phyloP scores from a whole-genome alignment of 331 rosid species.

The Spiraea crenata region DNA sequence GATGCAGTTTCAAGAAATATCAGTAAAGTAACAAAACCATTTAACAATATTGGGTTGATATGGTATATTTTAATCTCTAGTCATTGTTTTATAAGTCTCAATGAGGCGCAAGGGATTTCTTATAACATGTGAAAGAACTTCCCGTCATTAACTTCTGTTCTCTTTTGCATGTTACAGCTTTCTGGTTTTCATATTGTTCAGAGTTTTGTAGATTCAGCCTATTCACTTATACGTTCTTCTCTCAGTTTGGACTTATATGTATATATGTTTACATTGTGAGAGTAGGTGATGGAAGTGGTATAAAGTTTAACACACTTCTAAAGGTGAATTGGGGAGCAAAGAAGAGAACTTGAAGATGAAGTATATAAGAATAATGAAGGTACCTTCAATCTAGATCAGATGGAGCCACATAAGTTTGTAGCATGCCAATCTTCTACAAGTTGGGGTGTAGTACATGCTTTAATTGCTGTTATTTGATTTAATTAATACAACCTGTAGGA shows the following conservation, averaged over 20 bases:
- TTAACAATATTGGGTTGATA: neutral
- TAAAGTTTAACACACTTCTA: constrained; percentile 60
- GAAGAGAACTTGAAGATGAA: constrained; percentile 71
- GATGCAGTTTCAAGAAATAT: neutral
- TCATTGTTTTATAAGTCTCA: neutral
- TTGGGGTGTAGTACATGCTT: neutral
- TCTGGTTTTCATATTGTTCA: neutral
- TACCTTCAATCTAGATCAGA: constrained; percentile 57
- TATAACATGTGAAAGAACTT: neutral
- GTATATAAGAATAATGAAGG: constrained; percentile 73
- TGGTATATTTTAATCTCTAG: neutral
- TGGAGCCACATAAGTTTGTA: constrained; percentile 33
- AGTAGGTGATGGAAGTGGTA: constrained; percentile 62
- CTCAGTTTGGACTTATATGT: neutral
- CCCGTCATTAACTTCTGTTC: neutral
- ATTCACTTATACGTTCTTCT: too few species aligned
- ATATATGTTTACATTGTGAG: neutral
- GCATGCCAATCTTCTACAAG: constrained; percentile 1
- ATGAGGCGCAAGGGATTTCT: neutral
- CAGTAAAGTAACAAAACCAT: neutral
- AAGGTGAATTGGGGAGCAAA: constrained; percentile 64
- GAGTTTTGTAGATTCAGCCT: neutral
- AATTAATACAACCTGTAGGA: neutral
- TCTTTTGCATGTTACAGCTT: neutral
- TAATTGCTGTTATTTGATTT: neutral